Evolutionary conservation across 2,329 filamentous ascomycete genomes (phyloP).

Genomic region (Pseudogymnoascus sp.): DNA sequence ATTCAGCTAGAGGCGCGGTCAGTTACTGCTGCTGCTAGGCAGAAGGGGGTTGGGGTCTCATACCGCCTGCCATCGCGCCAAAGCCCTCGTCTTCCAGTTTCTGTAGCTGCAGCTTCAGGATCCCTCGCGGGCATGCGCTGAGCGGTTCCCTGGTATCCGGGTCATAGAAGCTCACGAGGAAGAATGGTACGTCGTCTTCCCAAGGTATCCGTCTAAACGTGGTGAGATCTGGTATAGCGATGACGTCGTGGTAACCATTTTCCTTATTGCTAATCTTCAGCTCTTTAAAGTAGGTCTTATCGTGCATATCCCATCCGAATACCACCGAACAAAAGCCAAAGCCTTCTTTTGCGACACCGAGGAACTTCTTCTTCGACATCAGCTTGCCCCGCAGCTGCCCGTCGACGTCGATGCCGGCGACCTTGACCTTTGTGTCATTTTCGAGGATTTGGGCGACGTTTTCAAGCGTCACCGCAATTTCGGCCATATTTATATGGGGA

Average conservation of each 20-base stretch:
- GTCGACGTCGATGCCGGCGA: slow-evolving; percentile 81
- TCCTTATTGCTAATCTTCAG: slow-evolving; percentile 81
- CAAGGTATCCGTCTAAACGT: slow-evolving; percentile 81
- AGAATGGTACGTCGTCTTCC: slow-evolving; percentile 81
- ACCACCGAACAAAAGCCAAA: slow-evolving; percentile 94
- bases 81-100: slow-evolving; percentile 63
- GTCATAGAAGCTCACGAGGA: slow-evolving; percentile 74
- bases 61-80: slow-evolving; percentile 83
- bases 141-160: slow-evolving; percentile 66
- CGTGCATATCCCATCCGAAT: slow-evolving; percentile 97
- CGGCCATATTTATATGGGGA: background rate
- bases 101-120: slow-evolving; percentile 59
- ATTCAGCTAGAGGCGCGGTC: slow-evolving; percentile 57
- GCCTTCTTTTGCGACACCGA: slow-evolving; percentile 68
- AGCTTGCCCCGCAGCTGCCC: slow-evolving; percentile 83
- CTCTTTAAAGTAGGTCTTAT: slow-evolving; percentile 79
- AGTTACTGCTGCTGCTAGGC: slow-evolving; percentile 9
- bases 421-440: slow-evolving; percentile 71
- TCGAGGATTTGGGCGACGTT: slow-evolving; percentile 47
- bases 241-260: slow-evolving; percentile 80
- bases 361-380: slow-evolving; percentile 86
- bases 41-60: slow-evolving; percentile 24
- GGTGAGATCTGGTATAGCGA: slow-evolving; percentile 70
- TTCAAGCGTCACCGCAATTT: background rate
- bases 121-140: slow-evolving; percentile 68